phyloP scores from a whole-genome alignment of 2,329 filamentous ascomycete genomes.

The Exophiala sideris region DNA sequence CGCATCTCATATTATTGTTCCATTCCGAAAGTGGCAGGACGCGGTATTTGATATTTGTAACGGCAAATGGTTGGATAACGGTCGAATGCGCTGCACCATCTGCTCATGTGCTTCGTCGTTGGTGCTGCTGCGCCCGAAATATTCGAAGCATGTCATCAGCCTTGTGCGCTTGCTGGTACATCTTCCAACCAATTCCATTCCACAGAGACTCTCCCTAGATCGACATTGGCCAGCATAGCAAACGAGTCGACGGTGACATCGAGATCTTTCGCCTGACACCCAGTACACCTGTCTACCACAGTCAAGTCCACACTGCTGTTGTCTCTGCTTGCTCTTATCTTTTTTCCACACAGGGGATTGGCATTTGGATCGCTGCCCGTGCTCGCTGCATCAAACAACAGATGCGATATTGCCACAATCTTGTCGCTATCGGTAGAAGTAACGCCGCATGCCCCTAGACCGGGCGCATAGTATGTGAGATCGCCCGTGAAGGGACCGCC shows the following conservation, averaged over 20 bases:
- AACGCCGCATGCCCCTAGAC: conserved; percentile 67
- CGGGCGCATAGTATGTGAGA: conserved; percentile 66
- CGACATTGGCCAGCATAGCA: conserved; percentile 44
- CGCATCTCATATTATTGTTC: no score
- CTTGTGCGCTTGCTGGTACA: conserved; percentile 29
- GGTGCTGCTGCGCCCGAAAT: not conserved
- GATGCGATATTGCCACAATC: conserved; percentile 65
- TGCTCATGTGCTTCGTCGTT: no score
- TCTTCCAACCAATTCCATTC: conserved; percentile 52
- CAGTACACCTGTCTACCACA: conserved; percentile 65
- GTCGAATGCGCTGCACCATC: not conserved
- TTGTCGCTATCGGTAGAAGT: conserved; percentile 53
- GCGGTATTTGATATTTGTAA: no score
- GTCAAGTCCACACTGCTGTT: conserved; percentile 57
- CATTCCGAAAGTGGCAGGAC: no score
- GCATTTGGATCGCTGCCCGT: conserved; percentile 56
- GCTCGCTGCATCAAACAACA: conserved; percentile 61
- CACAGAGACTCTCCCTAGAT: conserved; percentile 46
- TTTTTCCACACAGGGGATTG: conserved; percentile 65
- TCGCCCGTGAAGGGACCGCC: conserved; percentile 58
- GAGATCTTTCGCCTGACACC: conserved; percentile 48
- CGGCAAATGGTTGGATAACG: no score
- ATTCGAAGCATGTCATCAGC: not conserved
- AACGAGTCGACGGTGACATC: conserved; percentile 51
- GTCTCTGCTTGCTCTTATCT: conserved; percentile 59